These are phyloP conservation scores for Scedosporium aurantiacum DNA, from an alignment of 2,329 filamentous ascomycete species.

Conservation along the genomic window DNA sequence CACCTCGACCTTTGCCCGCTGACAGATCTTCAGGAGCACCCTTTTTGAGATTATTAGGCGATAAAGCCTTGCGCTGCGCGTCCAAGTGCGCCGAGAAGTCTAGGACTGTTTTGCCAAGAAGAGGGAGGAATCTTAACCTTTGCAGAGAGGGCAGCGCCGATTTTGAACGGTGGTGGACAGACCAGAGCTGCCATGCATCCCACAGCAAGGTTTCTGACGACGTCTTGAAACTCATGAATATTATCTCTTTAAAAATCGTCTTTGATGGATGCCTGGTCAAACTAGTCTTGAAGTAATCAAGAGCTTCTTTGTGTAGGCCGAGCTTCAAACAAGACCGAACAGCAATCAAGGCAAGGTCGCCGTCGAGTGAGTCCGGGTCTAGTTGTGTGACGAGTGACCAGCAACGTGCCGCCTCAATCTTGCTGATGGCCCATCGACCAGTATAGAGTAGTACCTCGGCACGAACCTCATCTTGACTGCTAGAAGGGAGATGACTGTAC, in stretches of 20 bases:
- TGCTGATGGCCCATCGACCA: not conserved
- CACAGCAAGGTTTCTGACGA: not conserved
- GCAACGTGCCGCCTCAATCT: not conserved
- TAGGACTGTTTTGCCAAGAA: not conserved
- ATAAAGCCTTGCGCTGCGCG: not conserved
- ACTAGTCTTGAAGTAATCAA: not conserved
- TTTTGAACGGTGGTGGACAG: not conserved
- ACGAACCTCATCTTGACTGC: not conserved
- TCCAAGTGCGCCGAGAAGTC: not conserved
- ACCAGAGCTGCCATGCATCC: constrained; percentile 1
- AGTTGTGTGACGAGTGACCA: not conserved
- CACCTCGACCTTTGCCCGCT: too few species aligned
- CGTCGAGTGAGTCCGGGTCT: not conserved
- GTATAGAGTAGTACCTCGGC: not conserved
- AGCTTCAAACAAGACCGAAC: not conserved
- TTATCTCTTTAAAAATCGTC: not conserved
- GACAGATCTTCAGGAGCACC: too few species aligned
- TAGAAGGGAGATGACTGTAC: not conserved
- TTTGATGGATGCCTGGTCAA: not conserved
- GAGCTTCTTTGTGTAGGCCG: not conserved
- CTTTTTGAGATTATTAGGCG: not conserved
- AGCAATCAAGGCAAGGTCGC: not conserved
- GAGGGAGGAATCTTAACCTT: not conserved
- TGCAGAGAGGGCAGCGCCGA: not conserved
- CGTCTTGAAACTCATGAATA: not conserved